These are phyloP conservation scores for Effrenium voratum DNA, from an alignment of 73 alveolate species.

Conservation along the genomic window DNA sequence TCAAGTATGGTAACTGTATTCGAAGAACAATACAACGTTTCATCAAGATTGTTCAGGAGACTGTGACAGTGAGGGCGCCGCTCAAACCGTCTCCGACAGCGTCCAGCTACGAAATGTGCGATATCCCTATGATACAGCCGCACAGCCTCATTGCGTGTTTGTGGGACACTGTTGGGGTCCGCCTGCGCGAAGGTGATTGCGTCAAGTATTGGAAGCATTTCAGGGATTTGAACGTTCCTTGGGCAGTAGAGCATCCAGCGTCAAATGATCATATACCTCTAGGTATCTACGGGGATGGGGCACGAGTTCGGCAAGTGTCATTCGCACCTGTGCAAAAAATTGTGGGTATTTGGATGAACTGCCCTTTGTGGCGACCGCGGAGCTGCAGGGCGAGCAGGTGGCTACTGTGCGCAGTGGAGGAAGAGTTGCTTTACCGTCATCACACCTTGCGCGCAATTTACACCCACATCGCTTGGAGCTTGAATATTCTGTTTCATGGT, in stretches of 20 bases:
- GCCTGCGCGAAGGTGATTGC: not conserved
- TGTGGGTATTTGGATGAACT: slow-evolving; percentile 3
- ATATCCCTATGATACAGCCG: not conserved
- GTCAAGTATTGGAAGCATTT: not conserved
- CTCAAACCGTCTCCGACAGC: not conserved
- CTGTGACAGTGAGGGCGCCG: slow-evolving; percentile 16
- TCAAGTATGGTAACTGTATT: not conserved
- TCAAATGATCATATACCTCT: not conserved
- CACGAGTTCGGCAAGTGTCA: not conserved
- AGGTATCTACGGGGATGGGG: slow-evolving; percentile 31
- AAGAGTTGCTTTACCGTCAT: not conserved
- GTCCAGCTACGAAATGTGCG: not conserved
- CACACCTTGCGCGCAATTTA: not conserved
- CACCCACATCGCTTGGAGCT: not conserved
- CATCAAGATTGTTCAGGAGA: not conserved
- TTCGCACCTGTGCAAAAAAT: not conserved
- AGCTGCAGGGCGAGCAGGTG: not conserved
- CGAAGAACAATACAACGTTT: no score
- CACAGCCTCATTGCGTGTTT: not conserved
- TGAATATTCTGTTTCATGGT: not conserved
- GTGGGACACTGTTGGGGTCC: slow-evolving; percentile 18
- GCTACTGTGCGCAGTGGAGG: slow-evolving; percentile 8
- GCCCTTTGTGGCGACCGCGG: slow-evolving; percentile 27
- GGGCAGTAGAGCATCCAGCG: slow-evolving; percentile 1
- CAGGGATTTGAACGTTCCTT: not conserved